phyloP scores from a whole-genome alignment of 192 early-diverging fungal genomes.

The Coemansia sp. region DNA sequence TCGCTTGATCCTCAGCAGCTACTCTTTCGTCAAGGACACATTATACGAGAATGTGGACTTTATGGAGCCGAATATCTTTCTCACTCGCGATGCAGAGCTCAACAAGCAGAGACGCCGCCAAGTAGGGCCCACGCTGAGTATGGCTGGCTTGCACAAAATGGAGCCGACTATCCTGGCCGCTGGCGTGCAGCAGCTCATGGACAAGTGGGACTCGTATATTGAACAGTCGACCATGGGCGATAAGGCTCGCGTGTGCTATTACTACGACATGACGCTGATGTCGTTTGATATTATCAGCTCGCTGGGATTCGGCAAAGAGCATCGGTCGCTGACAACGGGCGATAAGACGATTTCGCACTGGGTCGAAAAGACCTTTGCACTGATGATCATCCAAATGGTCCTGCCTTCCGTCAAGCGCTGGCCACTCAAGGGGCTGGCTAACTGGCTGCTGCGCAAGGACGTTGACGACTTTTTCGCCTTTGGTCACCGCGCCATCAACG shows the following conservation, averaged over 20 bases:
- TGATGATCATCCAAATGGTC: constrained; percentile 40
- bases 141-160: constrained; percentile 28
- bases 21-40: constrained; percentile 22
- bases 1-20: constrained; percentile 19
- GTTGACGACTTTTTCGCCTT: constrained; percentile 28
- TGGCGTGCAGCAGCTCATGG: constrained; percentile 25
- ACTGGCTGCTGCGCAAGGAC: constrained; percentile 12
- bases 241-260: constrained; percentile 21
- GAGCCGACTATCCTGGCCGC: constrained; percentile 34
- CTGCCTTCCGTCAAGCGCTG: constrained; percentile 22
- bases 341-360: constrained; percentile 15
- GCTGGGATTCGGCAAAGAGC: constrained; percentile 31
- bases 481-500: constrained; percentile 14
- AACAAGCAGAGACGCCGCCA: constrained; percentile 35
- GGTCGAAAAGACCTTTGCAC: constrained; percentile 34
- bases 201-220: constrained; percentile 24
- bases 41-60: constrained; percentile 25
- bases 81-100: constrained; percentile 29
- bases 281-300: constrained; percentile 39
- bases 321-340: constrained; percentile 26
- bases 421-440: constrained; percentile 8
- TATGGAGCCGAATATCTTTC: constrained; percentile 47
- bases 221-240: neutral
- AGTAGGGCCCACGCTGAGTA: constrained; percentile 29
- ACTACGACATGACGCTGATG: constrained; percentile 25